A percentile compares a stretch with the other conserved stretches of the same genome.
These are phyloP conservation scores for Fusarium anguioides DNA, from an alignment of 2,329 filamentous ascomycete species.

Conservation along the genomic window DNA sequence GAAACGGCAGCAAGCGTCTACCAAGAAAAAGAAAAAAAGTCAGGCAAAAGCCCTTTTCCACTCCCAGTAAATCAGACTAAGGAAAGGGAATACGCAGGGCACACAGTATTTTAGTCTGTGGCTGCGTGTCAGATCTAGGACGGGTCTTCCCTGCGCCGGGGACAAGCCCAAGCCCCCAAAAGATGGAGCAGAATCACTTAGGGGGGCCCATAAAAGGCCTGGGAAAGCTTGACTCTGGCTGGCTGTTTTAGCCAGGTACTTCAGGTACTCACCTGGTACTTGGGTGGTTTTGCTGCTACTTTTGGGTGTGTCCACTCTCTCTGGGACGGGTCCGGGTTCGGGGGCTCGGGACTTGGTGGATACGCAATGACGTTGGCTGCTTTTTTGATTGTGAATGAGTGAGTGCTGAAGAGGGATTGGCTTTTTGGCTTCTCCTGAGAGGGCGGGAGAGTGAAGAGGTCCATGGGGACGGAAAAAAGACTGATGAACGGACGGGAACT, in stretches of 20 bases:
- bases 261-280: slow-evolving; percentile 31
- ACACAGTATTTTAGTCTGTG: slow-evolving; percentile 41
- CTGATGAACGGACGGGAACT: neutral
- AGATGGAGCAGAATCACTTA: slow-evolving; percentile 18
- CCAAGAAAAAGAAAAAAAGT: slow-evolving; percentile 21
- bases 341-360: slow-evolving; percentile 46
- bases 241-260: slow-evolving; percentile 15
- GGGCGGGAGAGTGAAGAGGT: neutral
- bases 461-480: no score
- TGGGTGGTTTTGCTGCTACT: slow-evolving; percentile 32
- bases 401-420: slow-evolving; percentile 12
- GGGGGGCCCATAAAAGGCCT: slow-evolving; percentile 16
- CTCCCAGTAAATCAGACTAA: slow-evolving; percentile 2
- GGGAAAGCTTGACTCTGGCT: slow-evolving; percentile 31
- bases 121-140: slow-evolving; percentile 48
- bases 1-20: slow-evolving; percentile 16
- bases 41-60: slow-evolving; percentile 30
- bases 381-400: neutral
- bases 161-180: slow-evolving; percentile 27
- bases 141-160: slow-evolving; percentile 43
- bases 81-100: slow-evolving; percentile 18
- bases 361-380: slow-evolving; percentile 47
- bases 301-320: slow-evolving; percentile 25
- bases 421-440: slow-evolving; percentile 15
- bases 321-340: slow-evolving; percentile 45